Percentiles rank a stretch among this genome's conserved stretches.
phyloP scores from a whole-genome alignment of 1,284 basidiomycete species.

The Heliocybe sulcata region DNA sequence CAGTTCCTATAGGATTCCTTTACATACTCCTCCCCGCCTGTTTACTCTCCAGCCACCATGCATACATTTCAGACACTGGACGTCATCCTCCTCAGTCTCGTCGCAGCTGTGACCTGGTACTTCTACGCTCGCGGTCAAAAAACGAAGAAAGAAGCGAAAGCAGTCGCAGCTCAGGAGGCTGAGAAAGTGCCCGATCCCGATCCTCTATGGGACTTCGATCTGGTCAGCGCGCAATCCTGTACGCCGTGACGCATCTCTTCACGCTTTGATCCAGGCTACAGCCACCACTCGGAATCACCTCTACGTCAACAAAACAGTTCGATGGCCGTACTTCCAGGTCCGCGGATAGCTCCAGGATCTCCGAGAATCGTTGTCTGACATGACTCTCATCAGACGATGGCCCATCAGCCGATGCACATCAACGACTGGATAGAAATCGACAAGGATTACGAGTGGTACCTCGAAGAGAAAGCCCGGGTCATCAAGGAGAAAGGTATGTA shows the following conservation, averaged over 20 bases:
- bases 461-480: slow-evolving; percentile 28
- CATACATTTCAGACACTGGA: not conserved
- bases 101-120: not conserved
- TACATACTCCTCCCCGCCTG: too few species aligned
- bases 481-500: slow-evolving; percentile 23
- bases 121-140: not conserved
- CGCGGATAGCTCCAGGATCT: not conserved
- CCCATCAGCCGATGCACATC: slow-evolving; percentile 31
- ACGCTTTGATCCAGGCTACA: slow-evolving; percentile 17
- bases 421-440: slow-evolving; percentile 38
- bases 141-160: not conserved
- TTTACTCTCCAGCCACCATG: not conserved
- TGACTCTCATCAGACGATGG: slow-evolving; percentile 21
- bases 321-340: slow-evolving; percentile 28
- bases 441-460: slow-evolving; percentile 28
- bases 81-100: not conserved
- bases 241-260: not conserved
- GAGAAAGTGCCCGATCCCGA: slow-evolving; percentile 20
- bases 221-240: slow-evolving; percentile 7
- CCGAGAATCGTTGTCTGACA: not conserved
- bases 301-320: slow-evolving; percentile 27
- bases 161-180: not conserved
- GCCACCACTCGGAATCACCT: slow-evolving; percentile 26
- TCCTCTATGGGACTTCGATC: slow-evolving; percentile 18
- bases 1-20: too few species aligned